Conservation (phyloP, 2,329 filamentous ascomycete genomes). For the Apiospora pterosperma region DNA sequence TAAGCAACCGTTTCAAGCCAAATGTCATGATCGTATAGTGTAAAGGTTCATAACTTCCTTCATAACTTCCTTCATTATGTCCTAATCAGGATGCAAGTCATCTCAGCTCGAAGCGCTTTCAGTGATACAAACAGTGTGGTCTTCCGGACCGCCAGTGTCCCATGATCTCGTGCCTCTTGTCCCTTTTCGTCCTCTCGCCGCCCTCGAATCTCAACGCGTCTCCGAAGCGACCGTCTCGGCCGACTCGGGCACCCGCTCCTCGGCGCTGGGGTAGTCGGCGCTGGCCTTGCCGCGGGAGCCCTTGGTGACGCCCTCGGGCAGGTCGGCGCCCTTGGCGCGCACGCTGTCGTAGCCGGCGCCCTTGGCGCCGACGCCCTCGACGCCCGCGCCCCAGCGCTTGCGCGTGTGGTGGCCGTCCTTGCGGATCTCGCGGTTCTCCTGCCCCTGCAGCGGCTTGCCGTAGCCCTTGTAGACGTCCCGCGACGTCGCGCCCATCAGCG, state of each 20-base stretch:
- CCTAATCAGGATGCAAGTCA: not conserved
- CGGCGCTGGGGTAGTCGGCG: constrained; percentile 20
- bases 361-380: constrained; percentile 35
- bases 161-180: not conserved
- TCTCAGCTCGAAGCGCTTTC: not conserved
- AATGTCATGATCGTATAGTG: no score
- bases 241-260: constrained; percentile 19
- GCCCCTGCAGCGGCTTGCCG: constrained; percentile 41
- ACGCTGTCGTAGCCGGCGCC: constrained; percentile 23
- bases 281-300: constrained; percentile 13
- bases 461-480: constrained; percentile 38
- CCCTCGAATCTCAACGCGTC: constrained; percentile 5
- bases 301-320: constrained; percentile 27
- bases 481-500: constrained; percentile 41
- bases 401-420: constrained; percentile 27
- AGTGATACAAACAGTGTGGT: not conserved
- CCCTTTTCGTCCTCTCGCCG: not conserved
- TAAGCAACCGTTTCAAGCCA: no score
- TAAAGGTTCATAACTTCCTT: not conserved
- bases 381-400: constrained; percentile 34
- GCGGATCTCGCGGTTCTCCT: constrained; percentile 36
- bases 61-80: no score
- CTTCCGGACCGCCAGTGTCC: not conserved
- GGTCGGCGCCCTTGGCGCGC: constrained; percentile 24
- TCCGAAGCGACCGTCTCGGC: constrained; percentile 22